Percentiles rank a stretch among this genome's conserved stretches.
Evolutionary conservation across 2,329 filamentous ascomycete genomes (phyloP).

Genomic region (Trichoderma gracile): DNA sequence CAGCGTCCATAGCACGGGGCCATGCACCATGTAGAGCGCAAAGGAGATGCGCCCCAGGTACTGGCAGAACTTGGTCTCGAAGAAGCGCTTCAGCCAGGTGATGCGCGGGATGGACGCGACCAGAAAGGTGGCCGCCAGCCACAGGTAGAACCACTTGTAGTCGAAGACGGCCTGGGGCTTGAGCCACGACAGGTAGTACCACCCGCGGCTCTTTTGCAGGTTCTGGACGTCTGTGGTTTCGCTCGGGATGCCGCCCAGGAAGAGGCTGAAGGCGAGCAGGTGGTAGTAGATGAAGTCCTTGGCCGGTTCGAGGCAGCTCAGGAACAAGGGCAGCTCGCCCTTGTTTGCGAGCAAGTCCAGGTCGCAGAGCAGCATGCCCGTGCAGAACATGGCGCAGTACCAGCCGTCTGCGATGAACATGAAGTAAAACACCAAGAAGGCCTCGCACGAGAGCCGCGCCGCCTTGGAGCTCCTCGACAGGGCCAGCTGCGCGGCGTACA

Average conservation of each 20-base stretch:
- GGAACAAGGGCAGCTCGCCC: slow-evolving; percentile 52
- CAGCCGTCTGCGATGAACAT: slow-evolving; percentile 67
- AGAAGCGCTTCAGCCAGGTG: slow-evolving; percentile 57
- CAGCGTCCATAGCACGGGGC: slow-evolving; percentile 58
- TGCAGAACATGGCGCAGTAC: slow-evolving; percentile 60
- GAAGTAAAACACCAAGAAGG: slow-evolving; percentile 62
- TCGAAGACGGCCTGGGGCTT: slow-evolving; percentile 67
- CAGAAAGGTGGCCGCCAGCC: slow-evolving; percentile 59
- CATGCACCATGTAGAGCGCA: slow-evolving; percentile 64
- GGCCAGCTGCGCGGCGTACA: slow-evolving; percentile 59
- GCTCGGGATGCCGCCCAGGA: slow-evolving; percentile 62
- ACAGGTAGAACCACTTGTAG: slow-evolving; percentile 68
- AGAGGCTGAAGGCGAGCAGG: slow-evolving; percentile 54
- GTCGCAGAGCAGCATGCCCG: slow-evolving; percentile 63
- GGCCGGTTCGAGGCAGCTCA: slow-evolving; percentile 48
- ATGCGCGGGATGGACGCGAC: slow-evolving; percentile 60
- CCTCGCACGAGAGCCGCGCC: slow-evolving; percentile 56
- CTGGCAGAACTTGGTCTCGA: slow-evolving; percentile 59
- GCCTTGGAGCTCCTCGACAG: slow-evolving; percentile 57
- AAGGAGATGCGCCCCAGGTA: slow-evolving; percentile 65
- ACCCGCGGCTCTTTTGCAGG: slow-evolving; percentile 58
- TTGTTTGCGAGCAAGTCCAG: slow-evolving; percentile 56
- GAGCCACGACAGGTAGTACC: slow-evolving; percentile 60
- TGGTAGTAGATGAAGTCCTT: slow-evolving; percentile 55
- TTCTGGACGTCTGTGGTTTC: slow-evolving; percentile 48